Base-by-base conservation (phyloP, 345 rosid genomes). In the Arabis hirsuta region DNA sequence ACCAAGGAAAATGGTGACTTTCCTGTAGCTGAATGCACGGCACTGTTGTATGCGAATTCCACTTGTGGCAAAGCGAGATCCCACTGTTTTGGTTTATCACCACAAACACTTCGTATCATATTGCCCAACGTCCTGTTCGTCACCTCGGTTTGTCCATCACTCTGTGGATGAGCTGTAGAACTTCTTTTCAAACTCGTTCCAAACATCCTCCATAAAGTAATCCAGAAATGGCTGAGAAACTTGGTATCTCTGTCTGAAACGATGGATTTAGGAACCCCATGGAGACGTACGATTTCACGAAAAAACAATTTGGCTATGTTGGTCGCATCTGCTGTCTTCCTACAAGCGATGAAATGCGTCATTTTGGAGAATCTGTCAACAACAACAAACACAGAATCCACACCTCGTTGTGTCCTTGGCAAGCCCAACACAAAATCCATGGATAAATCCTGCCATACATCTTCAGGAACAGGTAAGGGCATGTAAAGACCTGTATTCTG, bases 351-450 rank as follows among this genome's bases (percentile, higher is more conserved):
- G 3, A 64, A 64, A 4, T 63, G 68, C 0, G 68, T 11, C 68
- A 63, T 63, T 1, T 63, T 63, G 19, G 55, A 48, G n/a, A 63
- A 47, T n/a, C 41, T 46, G 27, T 47, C 68, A 10, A 62, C 67
- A 0, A 44, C 67, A 0, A 62, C 53, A 62, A 62, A 62, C 7
- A 27, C 50, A 4, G 26, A 44, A n/a, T 62, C 67, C 3, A 56
- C n/a, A 0, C 27, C 44, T 0, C 27, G 44, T 8, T 62, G 54
- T 2, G 39, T 12, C 0, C 31, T n/a, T 9, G 67, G 53, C 3
- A 62, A 27, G 4, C 39, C 32, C 2, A 64, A 0, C 12, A 64
- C 32, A 48, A 48, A 64, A 12, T 64, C 57, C 46, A 47, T 64
- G 0, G 69, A 3, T 1, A 48, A 5, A 12, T 64, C 69, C 3